Conservation (phyloP, 768 basidiomycete genomes). For the Rhodotorula toruloides region DNA sequence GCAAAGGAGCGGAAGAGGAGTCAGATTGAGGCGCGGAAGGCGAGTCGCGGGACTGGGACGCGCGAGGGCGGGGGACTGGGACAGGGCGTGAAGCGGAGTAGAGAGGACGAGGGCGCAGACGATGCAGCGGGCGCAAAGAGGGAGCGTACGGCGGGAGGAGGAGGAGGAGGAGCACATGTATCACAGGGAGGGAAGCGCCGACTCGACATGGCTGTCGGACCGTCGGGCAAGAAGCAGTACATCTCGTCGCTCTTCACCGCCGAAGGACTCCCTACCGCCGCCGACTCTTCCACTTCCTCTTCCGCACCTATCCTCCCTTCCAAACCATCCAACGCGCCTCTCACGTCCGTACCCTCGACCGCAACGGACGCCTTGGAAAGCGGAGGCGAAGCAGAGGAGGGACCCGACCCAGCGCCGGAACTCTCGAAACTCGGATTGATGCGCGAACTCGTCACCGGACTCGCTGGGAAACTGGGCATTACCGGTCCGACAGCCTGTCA, state of each 20-base stretch:
- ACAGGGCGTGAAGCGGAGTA: too few species aligned
- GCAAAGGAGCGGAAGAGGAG: constrained; percentile 45
- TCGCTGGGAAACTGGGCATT: constrained; percentile 73
- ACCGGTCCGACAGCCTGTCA: constrained; percentile 85
- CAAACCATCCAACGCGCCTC: constrained; percentile 76
- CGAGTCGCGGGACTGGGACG: too few species aligned
- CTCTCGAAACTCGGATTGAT: constrained; percentile 79
- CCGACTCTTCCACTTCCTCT: not conserved
- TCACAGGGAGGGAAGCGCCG: not conserved
- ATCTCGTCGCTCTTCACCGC: constrained; percentile 81
- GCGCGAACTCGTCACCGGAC: constrained; percentile 70
- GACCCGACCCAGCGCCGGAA: constrained; percentile 55
- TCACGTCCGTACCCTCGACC: constrained; percentile 51
- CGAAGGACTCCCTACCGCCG: constrained; percentile 42
- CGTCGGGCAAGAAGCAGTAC: constrained; percentile 48
- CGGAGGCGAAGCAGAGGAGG: constrained; percentile 12
- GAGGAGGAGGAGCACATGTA: constrained; percentile 10
- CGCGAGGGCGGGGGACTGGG: too few species aligned
- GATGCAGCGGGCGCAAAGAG: too few species aligned
- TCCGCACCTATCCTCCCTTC: constrained; percentile 42
- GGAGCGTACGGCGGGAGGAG: constrained; percentile 55
- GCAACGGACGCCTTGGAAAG: constrained; percentile 1
- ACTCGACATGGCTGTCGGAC: constrained; percentile 25
- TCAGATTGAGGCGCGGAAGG: constrained; percentile 24
- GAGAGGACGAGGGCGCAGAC: too few species aligned